Percentiles rank a stretch among this genome's conserved stretches.
These are phyloP conservation scores for Dissophora globulifera DNA, from an alignment of 192 early-diverging fungal species.

Conservation along the genomic window DNA sequence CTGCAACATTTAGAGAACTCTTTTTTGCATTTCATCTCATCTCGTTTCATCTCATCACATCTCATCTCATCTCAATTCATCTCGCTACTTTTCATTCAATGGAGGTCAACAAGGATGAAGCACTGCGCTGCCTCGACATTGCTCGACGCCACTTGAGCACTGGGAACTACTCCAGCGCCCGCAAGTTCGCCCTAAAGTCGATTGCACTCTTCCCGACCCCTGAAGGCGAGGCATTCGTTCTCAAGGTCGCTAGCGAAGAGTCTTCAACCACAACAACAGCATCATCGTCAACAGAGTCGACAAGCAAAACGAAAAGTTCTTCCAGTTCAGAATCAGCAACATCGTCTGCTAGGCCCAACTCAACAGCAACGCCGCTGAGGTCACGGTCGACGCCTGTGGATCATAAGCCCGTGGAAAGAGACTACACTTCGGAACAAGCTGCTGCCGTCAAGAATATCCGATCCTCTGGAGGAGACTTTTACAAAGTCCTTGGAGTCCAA, in stretches of 20 bases:
- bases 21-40: too few species aligned
- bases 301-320: slow-evolving; percentile 1
- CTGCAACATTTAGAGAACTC: too few species aligned
- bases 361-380: slow-evolving; percentile 7
- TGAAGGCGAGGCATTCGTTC: slow-evolving; percentile 69
- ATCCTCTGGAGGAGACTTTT: slow-evolving; percentile 81
- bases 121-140: slow-evolving; percentile 77
- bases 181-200: slow-evolving; percentile 89
- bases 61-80: too few species aligned
- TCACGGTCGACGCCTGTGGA: slow-evolving; percentile 27
- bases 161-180: slow-evolving; percentile 75
- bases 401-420: slow-evolving; percentile 56
- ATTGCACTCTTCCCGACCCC: slow-evolving; percentile 80
- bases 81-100: too few species aligned
- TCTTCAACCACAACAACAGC: slow-evolving; percentile 9
- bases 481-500: slow-evolving; percentile 80
- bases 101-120: slow-evolving; percentile 92
- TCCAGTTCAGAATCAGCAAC: slow-evolving; percentile 42
- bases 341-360: slow-evolving; percentile 19
- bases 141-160: slow-evolving; percentile 74
- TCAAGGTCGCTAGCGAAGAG: slow-evolving; percentile 37
- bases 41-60: too few species aligned
- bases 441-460: slow-evolving; percentile 83
- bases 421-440: slow-evolving; percentile 82
- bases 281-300: slow-evolving; percentile 8